These are phyloP conservation scores for Colletotrichum paranaense DNA, from an alignment of 2,329 filamentous ascomycete species.

Conservation along the genomic window DNA sequence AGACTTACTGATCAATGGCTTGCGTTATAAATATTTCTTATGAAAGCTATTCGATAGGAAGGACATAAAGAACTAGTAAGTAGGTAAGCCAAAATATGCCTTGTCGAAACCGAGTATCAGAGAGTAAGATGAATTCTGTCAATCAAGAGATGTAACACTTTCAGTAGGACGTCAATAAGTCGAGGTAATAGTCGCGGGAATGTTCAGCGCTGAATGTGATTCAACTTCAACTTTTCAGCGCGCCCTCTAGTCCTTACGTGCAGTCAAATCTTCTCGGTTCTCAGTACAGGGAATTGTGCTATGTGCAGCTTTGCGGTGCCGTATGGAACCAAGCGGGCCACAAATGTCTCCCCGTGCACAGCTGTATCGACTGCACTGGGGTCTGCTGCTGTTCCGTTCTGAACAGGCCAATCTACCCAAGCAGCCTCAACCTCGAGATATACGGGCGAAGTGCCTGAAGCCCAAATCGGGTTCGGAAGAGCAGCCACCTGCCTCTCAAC, in stretches of 20 bases:
- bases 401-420: slow-evolving; percentile 13
- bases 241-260: not conserved
- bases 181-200: no score
- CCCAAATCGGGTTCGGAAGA: slow-evolving; percentile 44
- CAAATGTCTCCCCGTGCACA: slow-evolving; percentile 37
- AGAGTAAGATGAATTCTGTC: no score
- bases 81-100: no score
- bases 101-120: no score
- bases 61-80: no score
- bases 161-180: no score
- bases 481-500: slow-evolving; percentile 36
- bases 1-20: no score
- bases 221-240: no score
- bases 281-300: slow-evolving; percentile 50
- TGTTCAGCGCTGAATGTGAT: no score
- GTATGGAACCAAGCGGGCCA: slow-evolving; percentile 51
- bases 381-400: slow-evolving; percentile 15
- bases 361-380: slow-evolving; percentile 42
- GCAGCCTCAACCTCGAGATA: slow-evolving; percentile 45
- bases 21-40: no score
- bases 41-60: no score
- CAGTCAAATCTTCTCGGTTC: not conserved
- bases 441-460: slow-evolving; percentile 47
- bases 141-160: no score
- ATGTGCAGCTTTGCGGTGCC: slow-evolving; percentile 59